Evolutionary conservation across 495 filamentous ascomycete species (phyloP).

Genomic region (Penicillium maclennaniae): DNA sequence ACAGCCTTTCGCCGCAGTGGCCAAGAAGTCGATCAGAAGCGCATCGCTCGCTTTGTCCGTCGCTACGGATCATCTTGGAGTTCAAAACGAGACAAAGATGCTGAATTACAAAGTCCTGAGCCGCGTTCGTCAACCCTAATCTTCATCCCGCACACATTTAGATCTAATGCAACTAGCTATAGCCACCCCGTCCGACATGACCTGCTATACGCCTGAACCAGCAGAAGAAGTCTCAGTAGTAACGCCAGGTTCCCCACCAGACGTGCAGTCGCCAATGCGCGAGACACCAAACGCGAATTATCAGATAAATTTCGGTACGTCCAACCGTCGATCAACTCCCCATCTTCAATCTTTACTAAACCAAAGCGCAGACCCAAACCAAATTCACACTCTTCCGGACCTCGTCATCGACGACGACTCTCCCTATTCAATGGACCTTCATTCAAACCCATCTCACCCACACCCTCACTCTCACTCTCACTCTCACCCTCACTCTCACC

Average conservation of each 20-base stretch:
- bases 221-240: slow-evolving; percentile 22
- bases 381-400: slow-evolving; percentile 22
- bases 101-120: slow-evolving; percentile 29
- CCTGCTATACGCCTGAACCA: slow-evolving; percentile 39
- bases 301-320: slow-evolving; percentile 20
- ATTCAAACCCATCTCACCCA: slow-evolving; percentile 3
- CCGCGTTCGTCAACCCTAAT: slow-evolving; percentile 24
- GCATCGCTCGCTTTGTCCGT: slow-evolving; percentile 38
- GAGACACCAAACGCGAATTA: slow-evolving; percentile 21
- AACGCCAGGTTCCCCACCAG: slow-evolving; percentile 35
- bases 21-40: slow-evolving; percentile 37
- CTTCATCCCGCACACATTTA: background rate
- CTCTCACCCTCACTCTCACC: background rate
- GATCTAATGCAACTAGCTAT: slow-evolving; percentile 4
- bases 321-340: background rate
- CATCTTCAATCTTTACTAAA: background rate
- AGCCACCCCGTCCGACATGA: slow-evolving; percentile 45
- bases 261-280: slow-evolving; percentile 29
- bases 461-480: background rate
- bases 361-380: slow-evolving; percentile 16
- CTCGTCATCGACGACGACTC: slow-evolving; percentile 25
- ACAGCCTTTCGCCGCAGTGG: slow-evolving; percentile 40
- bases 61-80: slow-evolving; percentile 30
- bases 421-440: slow-evolving; percentile 14
- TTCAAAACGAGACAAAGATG: slow-evolving; percentile 20